phyloP scores from a whole-genome alignment of 169 alveolate genomes.

The Plasmodium yoelii region DNA sequence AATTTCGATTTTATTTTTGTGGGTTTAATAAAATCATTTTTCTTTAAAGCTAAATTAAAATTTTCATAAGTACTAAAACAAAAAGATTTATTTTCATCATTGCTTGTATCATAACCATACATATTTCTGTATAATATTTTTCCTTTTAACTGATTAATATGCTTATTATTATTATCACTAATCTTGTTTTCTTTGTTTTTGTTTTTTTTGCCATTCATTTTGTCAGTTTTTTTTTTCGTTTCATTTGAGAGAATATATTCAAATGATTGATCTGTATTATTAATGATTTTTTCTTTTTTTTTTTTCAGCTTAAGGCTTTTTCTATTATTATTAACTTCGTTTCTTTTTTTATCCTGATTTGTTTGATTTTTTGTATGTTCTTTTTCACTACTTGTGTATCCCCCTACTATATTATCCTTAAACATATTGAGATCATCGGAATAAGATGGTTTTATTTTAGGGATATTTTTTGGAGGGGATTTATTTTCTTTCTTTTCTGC shows the following conservation, averaged over 20 bases:
- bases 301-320: not conserved
- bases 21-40: slow-evolving; percentile 14
- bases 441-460: slow-evolving; percentile 10
- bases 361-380: slow-evolving; percentile 6
- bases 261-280: slow-evolving; percentile 41
- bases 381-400: slow-evolving; percentile 70
- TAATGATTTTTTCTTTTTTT: not conserved
- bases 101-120: slow-evolving; percentile 22
- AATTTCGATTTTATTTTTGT: slow-evolving; percentile 11
- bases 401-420: slow-evolving; percentile 36
- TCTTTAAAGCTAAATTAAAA: not conserved
- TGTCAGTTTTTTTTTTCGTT: slow-evolving; percentile 17
- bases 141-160: slow-evolving; percentile 12
- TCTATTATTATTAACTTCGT: not conserved
- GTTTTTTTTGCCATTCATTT: not conserved
- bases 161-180: not conserved
- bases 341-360: slow-evolving; percentile 1
- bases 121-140: slow-evolving; percentile 7
- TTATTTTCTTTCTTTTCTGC: slow-evolving; percentile 14
- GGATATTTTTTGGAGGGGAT: slow-evolving; percentile 8
- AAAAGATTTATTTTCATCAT: slow-evolving; percentile 4
- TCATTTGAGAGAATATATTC: slow-evolving; percentile 59
- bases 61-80: slow-evolving; percentile 12
- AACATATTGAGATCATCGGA: slow-evolving; percentile 36
- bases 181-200: not conserved